Evolutionary conservation across 2,329 filamentous ascomycete genomes (phyloP).

Genomic region (Colletotrichum cuscutae): DNA sequence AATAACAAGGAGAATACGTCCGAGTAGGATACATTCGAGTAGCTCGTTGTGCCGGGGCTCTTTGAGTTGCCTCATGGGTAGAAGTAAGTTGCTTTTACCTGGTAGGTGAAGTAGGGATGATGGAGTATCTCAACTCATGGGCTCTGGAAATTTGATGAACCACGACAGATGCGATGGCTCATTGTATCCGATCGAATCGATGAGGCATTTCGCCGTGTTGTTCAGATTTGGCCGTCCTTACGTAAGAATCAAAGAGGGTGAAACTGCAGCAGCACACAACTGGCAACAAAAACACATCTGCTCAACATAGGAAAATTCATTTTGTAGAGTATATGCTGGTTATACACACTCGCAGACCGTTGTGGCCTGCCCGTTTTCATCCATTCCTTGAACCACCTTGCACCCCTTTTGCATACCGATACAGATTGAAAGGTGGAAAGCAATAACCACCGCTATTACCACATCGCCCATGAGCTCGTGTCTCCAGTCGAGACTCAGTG

Average conservation of each 20-base stretch:
- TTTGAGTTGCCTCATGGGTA: too few relatives aligned
- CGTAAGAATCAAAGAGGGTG: not conserved
- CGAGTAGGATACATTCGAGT: not conserved
- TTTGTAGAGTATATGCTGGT: conserved; percentile 28
- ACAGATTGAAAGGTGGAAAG: conserved; percentile 18
- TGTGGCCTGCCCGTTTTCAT: conserved; percentile 1
- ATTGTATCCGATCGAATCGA: too few relatives aligned
- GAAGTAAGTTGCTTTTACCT: too few relatives aligned
- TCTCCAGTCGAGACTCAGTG: conserved; percentile 36
- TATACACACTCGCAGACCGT: conserved; percentile 20
- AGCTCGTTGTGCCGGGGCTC: too few relatives aligned
- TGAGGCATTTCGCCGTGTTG: not conserved
- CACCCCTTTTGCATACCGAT: conserved; percentile 19
- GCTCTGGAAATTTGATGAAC: too few relatives aligned
- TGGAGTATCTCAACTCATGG: too few relatives aligned
- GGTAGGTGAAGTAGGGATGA: too few relatives aligned
- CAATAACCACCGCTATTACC: conserved; percentile 7
- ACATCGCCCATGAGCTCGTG: not conserved
- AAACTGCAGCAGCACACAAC: not conserved
- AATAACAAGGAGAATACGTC: too few relatives aligned
- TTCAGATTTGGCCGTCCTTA: not conserved
- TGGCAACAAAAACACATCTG: not conserved
- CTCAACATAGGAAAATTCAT: conserved; percentile 29
- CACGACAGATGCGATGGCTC: too few relatives aligned
- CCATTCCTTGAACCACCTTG: not conserved